Evolutionary conservation across 257 asterid species (phyloP), one percentile per base, ranked within the genome.

Genomic region (Ligustrum vulgare): DNA sequence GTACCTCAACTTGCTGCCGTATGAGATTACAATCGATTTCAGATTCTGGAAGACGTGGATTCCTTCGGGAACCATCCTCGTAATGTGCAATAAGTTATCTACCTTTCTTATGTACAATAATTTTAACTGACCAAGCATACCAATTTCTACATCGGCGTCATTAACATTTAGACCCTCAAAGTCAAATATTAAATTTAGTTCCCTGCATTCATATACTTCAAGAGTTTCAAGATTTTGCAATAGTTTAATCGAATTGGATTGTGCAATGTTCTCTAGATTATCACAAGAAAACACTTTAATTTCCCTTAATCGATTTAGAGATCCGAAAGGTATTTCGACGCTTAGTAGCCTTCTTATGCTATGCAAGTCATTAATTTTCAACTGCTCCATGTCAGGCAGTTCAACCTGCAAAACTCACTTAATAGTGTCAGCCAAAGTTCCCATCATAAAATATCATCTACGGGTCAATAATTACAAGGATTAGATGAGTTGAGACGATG

Each of bases 141-240:
- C 39, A 18, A 20, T 32, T 35, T 20, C 56, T 5, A 11, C 70
- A 45, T 49, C 37, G 22, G 32, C 79, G 1, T 37, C 9, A 2
- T 8, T 22, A 67, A 54, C 73, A 8, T 32, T 49, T 22, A 75
- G 58, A 4, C 73, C 56, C 34, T 33, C 34, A 33, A 67, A 75
- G 64, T 75, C 69, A 10, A 75, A 67, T 32, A 75, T 25, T 16
- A 75, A 60, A 43, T 49, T 67, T 23, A 49, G 72, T 33, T 73
- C 43, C 23, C 25, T 8, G 47, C 41, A 67, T 1, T 23, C n/a
- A 5, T 0, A 5, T 28, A 54, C 28, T 16, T 34, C 34, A 15
- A 75, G 67, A 2, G 20, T 2, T 67, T 67, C 58, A 22, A 75
- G 69, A 6, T 65, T 75, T 3, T 45, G 36, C 25, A 75, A 67